Base-by-base conservation (phyloP, 768 basidiomycete genomes). In the Suillus brevipes region DNA sequence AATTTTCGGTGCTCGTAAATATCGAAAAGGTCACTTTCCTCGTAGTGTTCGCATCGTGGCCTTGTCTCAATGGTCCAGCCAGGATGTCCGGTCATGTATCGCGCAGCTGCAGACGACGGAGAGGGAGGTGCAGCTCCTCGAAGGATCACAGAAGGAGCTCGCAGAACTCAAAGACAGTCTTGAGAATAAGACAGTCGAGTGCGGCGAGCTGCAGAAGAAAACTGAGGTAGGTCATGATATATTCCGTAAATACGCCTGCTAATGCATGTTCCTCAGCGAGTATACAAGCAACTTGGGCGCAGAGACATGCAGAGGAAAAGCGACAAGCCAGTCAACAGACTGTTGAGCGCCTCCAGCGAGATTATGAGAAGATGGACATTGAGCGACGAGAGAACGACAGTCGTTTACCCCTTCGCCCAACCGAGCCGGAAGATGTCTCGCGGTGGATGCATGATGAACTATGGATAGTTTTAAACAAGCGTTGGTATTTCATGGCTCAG, bases 261-360 rank as follows among this genome's bases (percentile, higher is more conserved):
- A n/a, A 47, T 58, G n/a, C 18, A 6, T 37, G 1, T 40, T 16
- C 65, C 34, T 28, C 66, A 97, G 92, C 91, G 94, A 58, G 86
- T 92, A 20, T 80, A 85, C 67, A 89, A 89, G 65, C 94, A 96
- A 73, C 80, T 93, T 13, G 92, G 34, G 89, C 91, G 0, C 88
- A 92, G 71, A 83, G 85, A 66, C 89, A 91, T 67, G 89, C 89
- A 7, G 90, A 92, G 74, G 94, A 95, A 63, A 91, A 91, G 74
- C 88, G 89, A 63, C 70, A 81, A 13, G 84, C 88, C n/a, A 89
- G 87, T 69, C 88, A 89, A 66, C 82, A 85, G 65, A 89, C 87
- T 8, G 88, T 95, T 63, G 89, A 90, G 60, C 84, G 87, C 14
- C 80, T 97, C 23, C 88, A 94, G 72, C 82, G 78, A 43, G 91